phyloP scores from a whole-genome alignment of 2,329 filamentous ascomycete genomes.

The Beauveria australis region DNA sequence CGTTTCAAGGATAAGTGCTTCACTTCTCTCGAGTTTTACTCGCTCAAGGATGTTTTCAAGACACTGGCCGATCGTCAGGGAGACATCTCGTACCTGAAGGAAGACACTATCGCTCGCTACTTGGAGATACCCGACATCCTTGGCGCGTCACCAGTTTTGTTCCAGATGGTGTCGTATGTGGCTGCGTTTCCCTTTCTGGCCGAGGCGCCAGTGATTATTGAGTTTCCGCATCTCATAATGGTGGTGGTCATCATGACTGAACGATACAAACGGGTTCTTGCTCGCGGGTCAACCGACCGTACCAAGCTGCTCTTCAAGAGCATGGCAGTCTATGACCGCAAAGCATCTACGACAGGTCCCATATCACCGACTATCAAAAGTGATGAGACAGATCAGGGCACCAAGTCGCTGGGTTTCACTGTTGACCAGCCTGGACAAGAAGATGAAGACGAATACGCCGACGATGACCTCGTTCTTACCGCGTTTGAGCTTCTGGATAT shows the following conservation, averaged over 20 bases:
- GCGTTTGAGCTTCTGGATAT: slow-evolving; percentile 62
- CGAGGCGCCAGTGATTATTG: slow-evolving; percentile 61
- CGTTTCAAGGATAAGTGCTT: slow-evolving; percentile 64
- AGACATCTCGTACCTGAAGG: slow-evolving; percentile 57
- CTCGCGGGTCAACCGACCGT: slow-evolving; percentile 47
- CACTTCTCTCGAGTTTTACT: slow-evolving; percentile 63
- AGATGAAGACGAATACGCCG: slow-evolving; percentile 34
- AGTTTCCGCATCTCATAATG: slow-evolving; percentile 62
- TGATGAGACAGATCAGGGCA: not conserved
- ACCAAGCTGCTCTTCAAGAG: slow-evolving; percentile 62
- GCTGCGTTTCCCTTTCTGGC: slow-evolving; percentile 67
- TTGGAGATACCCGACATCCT: slow-evolving; percentile 66
- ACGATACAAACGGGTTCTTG: slow-evolving; percentile 56
- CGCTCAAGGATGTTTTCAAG: slow-evolving; percentile 64
- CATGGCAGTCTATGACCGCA: slow-evolving; percentile 62
- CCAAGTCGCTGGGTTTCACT: slow-evolving; percentile 31
- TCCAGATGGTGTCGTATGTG: slow-evolving; percentile 63
- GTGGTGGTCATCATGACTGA: slow-evolving; percentile 66
- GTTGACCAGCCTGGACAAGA: slow-evolving; percentile 35
- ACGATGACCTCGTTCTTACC: slow-evolving; percentile 58
- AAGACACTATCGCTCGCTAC: slow-evolving; percentile 60
- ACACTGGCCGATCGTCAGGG: slow-evolving; percentile 58
- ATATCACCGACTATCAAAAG: not conserved
- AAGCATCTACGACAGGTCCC: slow-evolving; percentile 28
- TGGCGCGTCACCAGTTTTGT: slow-evolving; percentile 58